A percentile compares a stretch with the other conserved stretches of the same genome.
Conservation (phyloP, 768 basidiomycete genomes). For the Crepidotus variabilis region DNA sequence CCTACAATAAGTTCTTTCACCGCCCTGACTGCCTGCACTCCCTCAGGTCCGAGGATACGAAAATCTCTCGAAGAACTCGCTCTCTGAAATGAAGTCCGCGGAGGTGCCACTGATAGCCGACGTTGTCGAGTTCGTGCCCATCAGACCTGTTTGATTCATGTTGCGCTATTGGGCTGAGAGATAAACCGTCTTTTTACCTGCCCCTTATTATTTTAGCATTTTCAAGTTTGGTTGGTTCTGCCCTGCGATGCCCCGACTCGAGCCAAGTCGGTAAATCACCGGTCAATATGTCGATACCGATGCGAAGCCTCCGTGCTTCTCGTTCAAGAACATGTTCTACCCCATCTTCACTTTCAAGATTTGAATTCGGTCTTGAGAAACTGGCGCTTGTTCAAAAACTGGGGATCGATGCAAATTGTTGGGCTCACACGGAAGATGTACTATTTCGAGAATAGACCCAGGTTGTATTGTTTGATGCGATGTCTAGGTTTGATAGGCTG, state of each 20-base stretch:
- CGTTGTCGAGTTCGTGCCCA: neutral
- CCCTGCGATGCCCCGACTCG: neutral
- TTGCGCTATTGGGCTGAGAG: neutral
- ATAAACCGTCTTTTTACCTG: no score
- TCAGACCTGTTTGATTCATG: neutral
- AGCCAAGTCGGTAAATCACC: neutral
- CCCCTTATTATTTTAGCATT: neutral
- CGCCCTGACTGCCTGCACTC: neutral
- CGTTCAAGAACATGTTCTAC: neutral
- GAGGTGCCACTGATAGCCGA: neutral
- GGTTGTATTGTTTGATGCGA: neutral
- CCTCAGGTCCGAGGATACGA: neutral
- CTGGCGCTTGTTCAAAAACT: neutral
- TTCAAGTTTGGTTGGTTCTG: neutral
- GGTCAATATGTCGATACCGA: neutral
- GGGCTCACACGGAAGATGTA: neutral
- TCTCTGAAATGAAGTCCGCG: neutral
- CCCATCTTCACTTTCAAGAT: neutral
- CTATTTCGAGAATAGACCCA: neutral
- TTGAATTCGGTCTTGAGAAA: neutral
- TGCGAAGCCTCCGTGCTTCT: neutral
- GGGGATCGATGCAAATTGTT: neutral
- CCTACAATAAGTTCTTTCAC: neutral
- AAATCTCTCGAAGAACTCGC: neutral
- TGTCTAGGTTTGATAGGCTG: neutral